phyloP scores from a whole-genome alignment of 192 early-diverging fungal species.

The Coemansia sp. region DNA sequence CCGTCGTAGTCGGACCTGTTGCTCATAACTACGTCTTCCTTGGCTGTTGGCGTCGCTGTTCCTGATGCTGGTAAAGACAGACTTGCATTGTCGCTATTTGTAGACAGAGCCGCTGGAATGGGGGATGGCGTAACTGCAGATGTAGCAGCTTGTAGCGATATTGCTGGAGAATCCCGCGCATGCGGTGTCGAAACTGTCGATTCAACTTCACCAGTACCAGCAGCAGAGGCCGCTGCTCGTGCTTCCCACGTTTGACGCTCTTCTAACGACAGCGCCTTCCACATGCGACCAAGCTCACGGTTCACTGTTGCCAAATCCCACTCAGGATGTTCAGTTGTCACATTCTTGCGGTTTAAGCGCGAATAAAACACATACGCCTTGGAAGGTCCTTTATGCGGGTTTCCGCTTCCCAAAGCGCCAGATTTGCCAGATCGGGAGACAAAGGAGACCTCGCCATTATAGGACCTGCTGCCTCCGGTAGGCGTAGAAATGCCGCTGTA shows the following conservation, averaged over 20 bases:
- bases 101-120: slow-evolving; percentile 15
- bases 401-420: slow-evolving; percentile 13
- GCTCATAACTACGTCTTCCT: slow-evolving; percentile 5
- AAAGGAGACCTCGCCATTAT: slow-evolving; percentile 1
- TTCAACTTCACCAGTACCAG: slow-evolving; percentile 15
- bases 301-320: slow-evolving; percentile 53
- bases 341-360: slow-evolving; percentile 37
- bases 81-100: slow-evolving; percentile 18
- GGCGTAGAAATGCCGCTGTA: slow-evolving; percentile 6
- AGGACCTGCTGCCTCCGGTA: slow-evolving; percentile 2
- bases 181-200: slow-evolving; percentile 20
- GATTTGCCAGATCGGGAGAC: slow-evolving; percentile 10
- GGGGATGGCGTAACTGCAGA: slow-evolving; percentile 20
- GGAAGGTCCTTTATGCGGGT: slow-evolving; percentile 52
- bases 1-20: slow-evolving; percentile 18
- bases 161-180: slow-evolving; percentile 19
- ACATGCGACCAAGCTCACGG: slow-evolving; percentile 51
- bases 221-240: slow-evolving; percentile 21
- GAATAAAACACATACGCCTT: slow-evolving; percentile 51
- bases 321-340: slow-evolving; percentile 37
- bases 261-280: slow-evolving; percentile 37
- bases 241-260: slow-evolving; percentile 45
- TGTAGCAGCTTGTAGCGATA: background rate
- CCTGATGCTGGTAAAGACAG: slow-evolving; percentile 32
- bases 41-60: slow-evolving; percentile 27